These are phyloP conservation scores for Backusella westeae DNA, from an alignment of 192 early-diverging fungal species.

Conservation along the genomic window DNA sequence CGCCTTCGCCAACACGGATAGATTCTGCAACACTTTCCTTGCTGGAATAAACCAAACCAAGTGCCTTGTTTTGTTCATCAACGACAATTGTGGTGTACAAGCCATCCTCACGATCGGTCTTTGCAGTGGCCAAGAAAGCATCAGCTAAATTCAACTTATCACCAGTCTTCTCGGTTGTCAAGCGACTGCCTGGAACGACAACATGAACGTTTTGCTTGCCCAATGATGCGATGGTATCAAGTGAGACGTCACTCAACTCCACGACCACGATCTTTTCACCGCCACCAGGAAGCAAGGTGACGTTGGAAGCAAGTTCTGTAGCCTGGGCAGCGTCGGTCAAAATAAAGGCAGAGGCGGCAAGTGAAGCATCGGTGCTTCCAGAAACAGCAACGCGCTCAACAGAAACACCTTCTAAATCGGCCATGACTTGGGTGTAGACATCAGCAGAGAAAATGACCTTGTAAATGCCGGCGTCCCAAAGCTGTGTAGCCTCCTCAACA, in stretches of 20 bases:
- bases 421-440: slow-evolving; percentile 22
- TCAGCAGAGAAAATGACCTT: slow-evolving; percentile 42
- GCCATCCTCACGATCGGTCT: slow-evolving; percentile 88
- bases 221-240: slow-evolving; percentile 34
- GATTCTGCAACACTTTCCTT: slow-evolving; percentile 78
- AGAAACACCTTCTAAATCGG: slow-evolving; percentile 37
- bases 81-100: slow-evolving; percentile 91
- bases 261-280: slow-evolving; percentile 39
- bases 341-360: slow-evolving; percentile 35
- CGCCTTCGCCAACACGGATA: slow-evolving; percentile 75
- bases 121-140: slow-evolving; percentile 53
- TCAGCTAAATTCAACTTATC: slow-evolving; percentile 51
- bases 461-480: slow-evolving; percentile 47
- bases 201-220: slow-evolving; percentile 35
- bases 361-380: slow-evolving; percentile 9
- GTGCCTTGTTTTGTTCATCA: slow-evolving; percentile 82
- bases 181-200: slow-evolving; percentile 21
- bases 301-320: slow-evolving; percentile 18
- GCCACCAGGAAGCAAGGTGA: slow-evolving; percentile 36
- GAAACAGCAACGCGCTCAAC: slow-evolving; percentile 44
- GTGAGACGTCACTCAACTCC: slow-evolving; percentile 15
- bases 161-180: slow-evolving; percentile 32
- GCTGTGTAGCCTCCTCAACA: slow-evolving; percentile 40
- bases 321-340: slow-evolving; percentile 15
- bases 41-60: slow-evolving; percentile 95